Base-by-base conservation (phyloP, 257 asterid species). In the Ajuga chamaepitys region DNA sequence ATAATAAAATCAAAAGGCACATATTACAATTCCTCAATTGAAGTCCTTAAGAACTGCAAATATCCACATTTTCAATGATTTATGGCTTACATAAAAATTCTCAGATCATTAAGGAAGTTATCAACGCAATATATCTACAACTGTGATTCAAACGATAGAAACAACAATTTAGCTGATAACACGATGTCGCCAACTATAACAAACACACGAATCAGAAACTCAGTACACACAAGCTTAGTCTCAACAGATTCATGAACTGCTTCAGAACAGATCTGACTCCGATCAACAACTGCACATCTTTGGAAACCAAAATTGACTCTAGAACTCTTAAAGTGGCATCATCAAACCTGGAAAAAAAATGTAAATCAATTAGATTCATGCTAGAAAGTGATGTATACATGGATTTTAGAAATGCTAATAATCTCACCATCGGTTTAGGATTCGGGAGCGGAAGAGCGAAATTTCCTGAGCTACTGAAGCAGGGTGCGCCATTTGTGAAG, bases 141-240 rank as follows among this genome's bases (percentile, higher is more conserved):
- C 18, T 20, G 14, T 22, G 7, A 53, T 13, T 22, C 35, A 52
- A 52, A 26, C 34, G 35, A 8, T 28, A 35, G 47, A 52, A 53
- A 58, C 24, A 60, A 22, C 6, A 14, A n/a, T n/a, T 18, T 28
- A 50, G 54, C 13, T n/a, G 46, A 35, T 78, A 91, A 96, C 98
- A 86, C 92, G 28, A 74, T 80, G 68, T 88, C 96, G 38, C 91
- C 94, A 7, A 88, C 78, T 35, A 83, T 73, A 48, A 87, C 89
- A 68, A 88, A 88, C 72, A 74, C 80, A 11, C 79, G 87, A 64
- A 85, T 75, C 62, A 88, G 77, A 74, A 86, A 88, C 46, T 91
- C 95, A 9, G 85, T 63, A 38, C 83, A 81, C 35, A 76, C 17
- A 40, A 91, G 95, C 87, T 88, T 88, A 40, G 70, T 64, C 68